A percentile compares a stretch with the other conserved stretches of the same genome.
phyloP scores from a whole-genome alignment of 106 monocot species.

The Dioscorea zingiberensis region DNA sequence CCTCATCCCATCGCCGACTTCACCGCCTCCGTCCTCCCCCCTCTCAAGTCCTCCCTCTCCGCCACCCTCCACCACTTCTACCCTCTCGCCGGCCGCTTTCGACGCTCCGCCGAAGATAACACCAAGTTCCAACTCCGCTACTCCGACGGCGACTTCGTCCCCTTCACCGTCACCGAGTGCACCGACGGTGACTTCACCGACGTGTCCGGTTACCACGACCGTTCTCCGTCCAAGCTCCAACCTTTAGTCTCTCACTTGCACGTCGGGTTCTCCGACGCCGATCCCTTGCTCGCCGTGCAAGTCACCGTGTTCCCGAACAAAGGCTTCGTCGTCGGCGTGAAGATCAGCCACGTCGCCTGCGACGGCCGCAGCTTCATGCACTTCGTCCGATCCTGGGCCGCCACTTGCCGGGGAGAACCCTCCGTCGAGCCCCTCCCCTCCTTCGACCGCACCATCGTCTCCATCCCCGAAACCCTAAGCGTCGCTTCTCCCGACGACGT shows the following conservation, averaged over 20 bases:
- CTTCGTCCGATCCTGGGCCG: slow-evolving; percentile 30
- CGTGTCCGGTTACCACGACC: slow-evolving; percentile 9
- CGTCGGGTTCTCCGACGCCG: background rate
- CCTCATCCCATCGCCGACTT: slow-evolving; percentile 18
- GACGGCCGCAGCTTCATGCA: slow-evolving; percentile 24
- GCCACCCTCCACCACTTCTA: slow-evolving; percentile 35
- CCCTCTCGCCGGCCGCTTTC: slow-evolving; percentile 27
- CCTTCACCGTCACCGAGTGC: slow-evolving; percentile 19
- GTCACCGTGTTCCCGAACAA: no score
- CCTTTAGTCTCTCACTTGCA: slow-evolving; percentile 16
- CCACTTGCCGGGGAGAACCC: background rate
- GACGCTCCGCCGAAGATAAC: background rate
- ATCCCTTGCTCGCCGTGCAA: slow-evolving; percentile 23
- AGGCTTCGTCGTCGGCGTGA: no score
- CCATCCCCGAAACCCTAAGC: no score
- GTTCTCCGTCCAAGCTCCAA: slow-evolving; percentile 6
- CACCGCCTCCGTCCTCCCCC: slow-evolving; percentile 19
- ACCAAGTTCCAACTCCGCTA: slow-evolving; percentile 26
- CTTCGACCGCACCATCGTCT: background rate
- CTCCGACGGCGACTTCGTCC: slow-evolving; percentile 21
- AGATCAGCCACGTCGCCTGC: no score
- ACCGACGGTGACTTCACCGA: slow-evolving; percentile 19
- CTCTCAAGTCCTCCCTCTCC: slow-evolving; percentile 48
- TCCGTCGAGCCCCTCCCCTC: background rate
- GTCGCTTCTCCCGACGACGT: no score